Base-by-base conservation (phyloP, 2,329 filamentous ascomycete genomes). In the Paecilomyces dactylethromorphus region DNA sequence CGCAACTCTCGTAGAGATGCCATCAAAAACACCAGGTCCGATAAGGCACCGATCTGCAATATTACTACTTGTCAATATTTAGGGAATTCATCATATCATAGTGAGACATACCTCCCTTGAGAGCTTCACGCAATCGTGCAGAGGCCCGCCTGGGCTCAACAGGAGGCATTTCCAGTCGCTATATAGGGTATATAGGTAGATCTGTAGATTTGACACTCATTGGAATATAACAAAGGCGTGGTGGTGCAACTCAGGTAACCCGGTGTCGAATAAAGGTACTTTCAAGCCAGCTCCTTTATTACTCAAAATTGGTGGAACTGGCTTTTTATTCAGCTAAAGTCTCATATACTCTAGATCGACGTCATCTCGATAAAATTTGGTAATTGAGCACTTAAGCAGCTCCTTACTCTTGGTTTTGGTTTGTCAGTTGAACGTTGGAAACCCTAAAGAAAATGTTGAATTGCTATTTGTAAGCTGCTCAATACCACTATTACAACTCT, bases 1-100 rank as follows among this genome's bases (percentile, higher is more conserved):
- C 15, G 54, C 31, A 10, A 56, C 50, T 24, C 22, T 11, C 21
- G 50, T 52, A 52, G 49, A 57, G 55, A 58, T 63, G 24, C 75
- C 75, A 63, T 78, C 75, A 49, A 75, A 77, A 10, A 78, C 73
- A 2, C 75, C 75, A 7, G 75, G 75, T 35, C 50, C 50, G n/a
- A 52, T 29, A 21, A 52, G 50, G 21, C 50, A 52, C 5, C 26
- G 21, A 29, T 52, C 50, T 52, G 22, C 3, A 10, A 1, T 21
- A 22, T 26, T 52, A 1, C 21, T 22, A 15, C 3, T 52, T 26
- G n/a, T 13, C 11, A 29, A 15, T 21, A 12, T 7, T 2, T 12
- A 3, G 10, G 45, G 21, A 22, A n/a, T 18, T 18, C 10, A 18
- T 45, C 18, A 26, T 52, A 21, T 24, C 8, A 7, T 3, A 10